phyloP scores from a whole-genome alignment of 1,139 yeast species.

The Petasospora fabianii region DNA sequence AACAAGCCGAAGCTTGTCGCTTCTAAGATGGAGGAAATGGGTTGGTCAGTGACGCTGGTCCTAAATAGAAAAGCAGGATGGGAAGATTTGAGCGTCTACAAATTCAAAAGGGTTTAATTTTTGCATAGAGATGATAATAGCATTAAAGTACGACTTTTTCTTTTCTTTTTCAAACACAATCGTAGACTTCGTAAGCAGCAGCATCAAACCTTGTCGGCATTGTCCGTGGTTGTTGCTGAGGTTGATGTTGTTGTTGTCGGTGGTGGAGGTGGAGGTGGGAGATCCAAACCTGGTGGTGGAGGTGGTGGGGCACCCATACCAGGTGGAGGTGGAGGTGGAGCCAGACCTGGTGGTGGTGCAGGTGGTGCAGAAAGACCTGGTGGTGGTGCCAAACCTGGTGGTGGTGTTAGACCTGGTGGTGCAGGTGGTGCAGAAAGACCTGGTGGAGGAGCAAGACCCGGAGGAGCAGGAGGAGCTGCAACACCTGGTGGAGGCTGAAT shows the following conservation, averaged over 20 bases:
- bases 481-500: conserved; percentile 26
- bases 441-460: conserved; percentile 29
- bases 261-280: conserved; percentile 20
- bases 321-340: conserved; percentile 28
- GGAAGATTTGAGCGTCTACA: conserved; percentile 82
- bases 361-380: conserved; percentile 21
- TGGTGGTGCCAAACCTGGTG: conserved; percentile 26
- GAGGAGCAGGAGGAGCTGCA: conserved; percentile 29
- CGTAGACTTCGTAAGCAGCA: too few species aligned
- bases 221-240: too few species aligned
- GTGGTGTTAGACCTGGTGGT: conserved; percentile 29
- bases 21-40: conserved; percentile 40
- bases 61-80: conserved; percentile 84
- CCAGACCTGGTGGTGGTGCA: conserved; percentile 20
- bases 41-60: conserved; percentile 55
- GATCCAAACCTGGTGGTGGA: conserved; percentile 28
- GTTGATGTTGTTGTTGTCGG: too few species aligned
- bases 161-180: too few species aligned
- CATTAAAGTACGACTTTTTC: too few species aligned
- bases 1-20: conserved; percentile 70
- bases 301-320: conserved; percentile 15
- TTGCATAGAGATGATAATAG: too few species aligned
- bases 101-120: conserved; percentile 33
- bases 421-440: conserved; percentile 18
- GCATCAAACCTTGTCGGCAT: too few species aligned